Conservation (phyloP, 2,329 filamentous ascomycete species). For the Metarhizium anisopliae region DNA sequence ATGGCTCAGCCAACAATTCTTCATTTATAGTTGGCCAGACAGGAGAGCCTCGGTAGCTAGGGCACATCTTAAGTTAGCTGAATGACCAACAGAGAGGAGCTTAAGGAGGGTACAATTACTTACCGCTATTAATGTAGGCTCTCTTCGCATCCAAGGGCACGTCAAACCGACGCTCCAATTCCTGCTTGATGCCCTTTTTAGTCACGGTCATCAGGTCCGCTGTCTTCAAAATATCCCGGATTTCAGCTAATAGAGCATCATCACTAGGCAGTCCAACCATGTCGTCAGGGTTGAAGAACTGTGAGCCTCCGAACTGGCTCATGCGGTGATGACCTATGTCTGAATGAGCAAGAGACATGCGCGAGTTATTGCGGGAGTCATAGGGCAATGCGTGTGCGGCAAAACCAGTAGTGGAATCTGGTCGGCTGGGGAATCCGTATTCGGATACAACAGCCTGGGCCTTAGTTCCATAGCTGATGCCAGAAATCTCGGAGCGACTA, state of each 20-base stretch:
- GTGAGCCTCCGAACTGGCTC: conserved; percentile 52
- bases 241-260: conserved; percentile 85
- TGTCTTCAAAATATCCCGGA: conserved; percentile 82
- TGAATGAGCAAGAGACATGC: conserved; percentile 72
- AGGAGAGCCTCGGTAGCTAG: conserved; percentile 69
- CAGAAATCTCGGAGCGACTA: conserved; percentile 77
- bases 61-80: background rate
- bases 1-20: background rate
- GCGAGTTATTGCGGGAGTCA: conserved; percentile 42
- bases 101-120: conserved; percentile 25
- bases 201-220: conserved; percentile 96
- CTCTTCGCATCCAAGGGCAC: conserved; percentile 79
- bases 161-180: conserved; percentile 85
- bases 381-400: conserved; percentile 33
- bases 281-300: conserved; percentile 55
- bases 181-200: conserved; percentile 94
- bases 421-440: conserved; percentile 55
- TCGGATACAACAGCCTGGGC: conserved; percentile 57
- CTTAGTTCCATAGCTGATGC: conserved; percentile 89
- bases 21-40: conserved; percentile 61
- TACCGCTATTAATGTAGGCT: conserved; percentile 89
- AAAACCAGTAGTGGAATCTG: conserved; percentile 44
- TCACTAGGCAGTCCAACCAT: conserved; percentile 73
- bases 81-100: conserved; percentile 9
- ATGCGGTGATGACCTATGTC: conserved; percentile 52